Evolutionary conservation across 2,329 filamentous ascomycete species (phyloP).

Genomic region (Pseudogymnoascus sp.): DNA sequence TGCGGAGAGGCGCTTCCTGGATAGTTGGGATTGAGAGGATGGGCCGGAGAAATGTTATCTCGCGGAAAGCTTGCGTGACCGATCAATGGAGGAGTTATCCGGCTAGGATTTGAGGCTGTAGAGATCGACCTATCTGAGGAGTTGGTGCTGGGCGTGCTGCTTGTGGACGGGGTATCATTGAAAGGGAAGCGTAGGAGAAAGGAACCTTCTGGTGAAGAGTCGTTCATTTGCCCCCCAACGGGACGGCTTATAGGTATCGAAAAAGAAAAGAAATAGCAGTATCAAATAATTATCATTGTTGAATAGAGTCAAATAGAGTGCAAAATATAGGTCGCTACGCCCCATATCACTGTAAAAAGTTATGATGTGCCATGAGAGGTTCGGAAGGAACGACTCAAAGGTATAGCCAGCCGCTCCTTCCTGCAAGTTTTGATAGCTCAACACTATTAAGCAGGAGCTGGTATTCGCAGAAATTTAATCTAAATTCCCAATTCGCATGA

Average conservation of each 20-base stretch:
- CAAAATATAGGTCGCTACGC: neutral
- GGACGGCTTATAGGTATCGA: neutral
- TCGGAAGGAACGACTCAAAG: neutral
- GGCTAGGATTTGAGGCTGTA: neutral
- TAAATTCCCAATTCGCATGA: no score
- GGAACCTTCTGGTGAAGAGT: neutral
- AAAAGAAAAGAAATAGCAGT: neutral
- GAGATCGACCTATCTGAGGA: neutral
- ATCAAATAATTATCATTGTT: neutral
- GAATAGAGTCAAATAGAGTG: neutral
- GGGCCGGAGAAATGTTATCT: no score
- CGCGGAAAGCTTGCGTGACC: neutral
- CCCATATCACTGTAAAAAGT: neutral
- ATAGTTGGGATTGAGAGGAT: neutral
- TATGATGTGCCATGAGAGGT: neutral
- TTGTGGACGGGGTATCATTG: neutral
- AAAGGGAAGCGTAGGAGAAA: neutral
- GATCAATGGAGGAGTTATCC: neutral
- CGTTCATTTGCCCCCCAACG: neutral
- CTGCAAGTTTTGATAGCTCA: neutral
- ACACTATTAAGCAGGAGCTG: no score
- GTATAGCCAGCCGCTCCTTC: neutral
- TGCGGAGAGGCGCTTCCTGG: neutral
- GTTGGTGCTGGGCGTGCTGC: neutral
- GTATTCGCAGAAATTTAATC: no score